phyloP scores from a whole-genome alignment of 345 rosid species.

The Heritiera littoralis region DNA sequence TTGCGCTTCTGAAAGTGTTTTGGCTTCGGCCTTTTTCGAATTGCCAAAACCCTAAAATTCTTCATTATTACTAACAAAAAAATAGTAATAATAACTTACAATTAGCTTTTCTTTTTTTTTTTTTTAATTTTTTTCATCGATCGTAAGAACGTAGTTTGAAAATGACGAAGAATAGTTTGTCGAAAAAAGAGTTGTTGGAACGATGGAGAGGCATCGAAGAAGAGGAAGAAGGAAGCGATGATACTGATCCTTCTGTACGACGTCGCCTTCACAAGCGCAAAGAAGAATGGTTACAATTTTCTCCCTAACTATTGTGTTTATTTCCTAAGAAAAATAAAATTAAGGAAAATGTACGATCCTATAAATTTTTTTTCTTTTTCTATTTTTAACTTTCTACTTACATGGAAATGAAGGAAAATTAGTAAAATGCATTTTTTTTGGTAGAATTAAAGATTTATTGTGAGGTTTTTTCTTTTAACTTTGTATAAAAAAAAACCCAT shows the following conservation, averaged over 20 bases:
- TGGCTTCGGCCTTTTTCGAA: not conserved
- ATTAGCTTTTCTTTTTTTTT: too few species aligned
- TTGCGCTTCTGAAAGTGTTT: not conserved
- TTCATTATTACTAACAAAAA: not conserved
- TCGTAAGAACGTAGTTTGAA: not conserved
- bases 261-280: slow-evolving; percentile 60
- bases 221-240: slow-evolving; percentile 59
- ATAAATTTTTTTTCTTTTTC: too few species aligned
- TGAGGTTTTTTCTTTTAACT: too few species aligned
- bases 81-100: too few species aligned
- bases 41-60: slow-evolving; percentile 11
- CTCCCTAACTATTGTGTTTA: not conserved
- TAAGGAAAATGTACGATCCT: not conserved
- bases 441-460: not conserved
- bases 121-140: too few species aligned
- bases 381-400: too few species aligned
- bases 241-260: slow-evolving; percentile 42
- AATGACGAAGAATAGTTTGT: slow-evolving; percentile 44
- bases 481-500: not conserved
- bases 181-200: slow-evolving; percentile 55
- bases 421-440: not conserved
- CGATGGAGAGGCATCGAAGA: slow-evolving; percentile 83
- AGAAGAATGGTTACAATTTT: slow-evolving; percentile 67
- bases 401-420: not conserved
- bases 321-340: not conserved